Evolutionary conservation across 495 filamentous ascomycete species (phyloP), one percentile per base, ranked within the genome.

Genomic region (Sporormia fimetaria): DNA sequence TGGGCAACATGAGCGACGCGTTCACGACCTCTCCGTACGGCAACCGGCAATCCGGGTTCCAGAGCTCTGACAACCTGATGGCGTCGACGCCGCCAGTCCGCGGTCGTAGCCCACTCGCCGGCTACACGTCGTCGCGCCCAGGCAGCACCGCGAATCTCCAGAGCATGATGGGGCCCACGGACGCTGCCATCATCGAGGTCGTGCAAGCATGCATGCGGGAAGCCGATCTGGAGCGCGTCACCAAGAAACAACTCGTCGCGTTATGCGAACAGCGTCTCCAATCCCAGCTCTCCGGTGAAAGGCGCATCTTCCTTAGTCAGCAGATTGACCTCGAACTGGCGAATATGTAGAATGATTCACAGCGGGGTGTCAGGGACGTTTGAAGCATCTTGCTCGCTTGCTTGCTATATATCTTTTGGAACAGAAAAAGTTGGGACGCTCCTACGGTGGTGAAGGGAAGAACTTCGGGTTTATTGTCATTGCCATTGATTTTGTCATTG

Each of bases 311-410:
- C 67, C 66, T 95, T 61, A 88, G 95, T 63, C 71, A 75, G 50
- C 77, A 83, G 65, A 96, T 98, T 63, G 90, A 98, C 63, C 73
- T 74, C 37, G 88, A 95, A 64, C 67, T 98, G 51, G 86, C 87
- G 35, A 93, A 83, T 62, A 94, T 95, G 87, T n/a, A n/a, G n/a
- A n/a, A n/a, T n/a, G n/a, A n/a, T n/a, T n/a, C n/a, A n/a, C n/a
- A n/a, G n/a, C n/a, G n/a, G n/a, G n/a, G n/a, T n/a, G n/a, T n/a
- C n/a, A n/a, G n/a, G n/a, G n/a, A n/a, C n/a, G n/a, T n/a, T n/a
- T n/a, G n/a, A n/a, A n/a, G n/a, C n/a, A n/a, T n/a, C n/a, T n/a
- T n/a, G n/a, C n/a, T n/a, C n/a, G n/a, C n/a, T n/a, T n/a, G n/a
- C n/a, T n/a, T n/a, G n/a, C n/a, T n/a, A n/a, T n/a, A n/a, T n/a